Evolutionary conservation across 2,329 filamentous ascomycete genomes (phyloP).

Genomic region (Mycogone perniciosa): DNA sequence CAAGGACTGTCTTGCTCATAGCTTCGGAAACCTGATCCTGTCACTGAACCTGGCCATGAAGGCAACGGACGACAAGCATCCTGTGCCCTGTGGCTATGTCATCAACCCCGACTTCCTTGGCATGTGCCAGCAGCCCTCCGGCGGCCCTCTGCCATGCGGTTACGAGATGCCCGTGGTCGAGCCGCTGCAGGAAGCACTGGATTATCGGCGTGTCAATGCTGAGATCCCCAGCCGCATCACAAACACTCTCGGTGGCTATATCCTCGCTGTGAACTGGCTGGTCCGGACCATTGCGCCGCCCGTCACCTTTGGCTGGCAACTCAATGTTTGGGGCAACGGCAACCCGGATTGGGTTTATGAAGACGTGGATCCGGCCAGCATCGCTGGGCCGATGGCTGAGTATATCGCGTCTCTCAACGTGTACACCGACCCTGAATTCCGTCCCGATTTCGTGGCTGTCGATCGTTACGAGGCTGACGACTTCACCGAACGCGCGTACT

Average conservation of each 20-base stretch:
- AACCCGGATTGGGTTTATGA: background rate
- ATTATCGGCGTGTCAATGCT: background rate
- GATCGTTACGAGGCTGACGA: conserved; percentile 10
- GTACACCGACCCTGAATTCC: background rate
- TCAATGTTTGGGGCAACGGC: conserved; percentile 7
- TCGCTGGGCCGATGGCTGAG: background rate
- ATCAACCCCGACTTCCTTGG: conserved; percentile 8
- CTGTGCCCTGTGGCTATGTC: background rate
- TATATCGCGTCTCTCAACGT: background rate
- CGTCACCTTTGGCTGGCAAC: conserved; percentile 4
- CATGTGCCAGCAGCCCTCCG: background rate
- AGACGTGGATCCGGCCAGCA: background rate
- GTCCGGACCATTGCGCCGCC: background rate
- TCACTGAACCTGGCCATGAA: background rate
- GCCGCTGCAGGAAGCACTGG: background rate
- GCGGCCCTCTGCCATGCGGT: background rate
- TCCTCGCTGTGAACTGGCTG: conserved; percentile 9
- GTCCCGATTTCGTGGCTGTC: conserved; percentile 7
- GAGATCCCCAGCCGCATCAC: background rate
- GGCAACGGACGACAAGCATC: background rate
- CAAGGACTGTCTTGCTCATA: background rate
- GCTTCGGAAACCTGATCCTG: conserved; percentile 8
- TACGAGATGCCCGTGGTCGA: background rate
- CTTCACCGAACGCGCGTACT: conserved; percentile 4
- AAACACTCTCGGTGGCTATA: background rate